Evolutionary conservation across 192 early-diverging fungal species (phyloP).

Genomic region (Haplosporangium gracile): DNA sequence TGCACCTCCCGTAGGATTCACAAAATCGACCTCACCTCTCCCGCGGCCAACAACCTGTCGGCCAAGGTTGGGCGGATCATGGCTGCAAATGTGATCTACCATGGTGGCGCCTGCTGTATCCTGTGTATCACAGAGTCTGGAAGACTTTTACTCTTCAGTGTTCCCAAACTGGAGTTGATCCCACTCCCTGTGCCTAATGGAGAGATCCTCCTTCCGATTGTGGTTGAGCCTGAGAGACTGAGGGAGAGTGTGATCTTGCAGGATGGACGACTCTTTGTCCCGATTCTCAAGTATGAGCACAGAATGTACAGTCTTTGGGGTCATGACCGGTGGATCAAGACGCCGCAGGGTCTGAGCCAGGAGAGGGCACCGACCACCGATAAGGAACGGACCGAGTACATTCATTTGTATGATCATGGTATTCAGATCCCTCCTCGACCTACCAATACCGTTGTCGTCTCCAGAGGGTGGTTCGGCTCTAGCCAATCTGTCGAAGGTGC

Average conservation of each 20-base stretch:
- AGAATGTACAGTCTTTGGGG: slow-evolving; percentile 56
- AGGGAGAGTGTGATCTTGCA: slow-evolving; percentile 32
- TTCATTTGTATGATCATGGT: slow-evolving; percentile 39
- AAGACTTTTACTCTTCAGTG: slow-evolving; percentile 38
- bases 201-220: slow-evolving; percentile 36
- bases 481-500: slow-evolving; percentile 16
- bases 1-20: slow-evolving; percentile 47
- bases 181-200: slow-evolving; percentile 22
- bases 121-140: slow-evolving; percentile 46
- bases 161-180: slow-evolving; percentile 46
- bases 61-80: slow-evolving; percentile 27
- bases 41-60: not conserved
- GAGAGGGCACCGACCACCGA: slow-evolving; percentile 8
- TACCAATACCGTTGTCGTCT: not conserved
- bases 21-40: slow-evolving; percentile 30
- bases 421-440: slow-evolving; percentile 41
- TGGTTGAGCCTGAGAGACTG: slow-evolving; percentile 30
- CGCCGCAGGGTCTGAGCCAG: slow-evolving; percentile 13
- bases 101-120: slow-evolving; percentile 42
- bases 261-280: slow-evolving; percentile 44
- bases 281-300: slow-evolving; percentile 45
- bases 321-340: slow-evolving; percentile 47
- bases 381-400: not conserved
- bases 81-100: slow-evolving; percentile 48
- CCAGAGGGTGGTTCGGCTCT: slow-evolving; percentile 27